These are phyloP conservation scores for Pyricularia grisea DNA, from an alignment of 2,329 filamentous ascomycete species.

Conservation along the genomic window DNA sequence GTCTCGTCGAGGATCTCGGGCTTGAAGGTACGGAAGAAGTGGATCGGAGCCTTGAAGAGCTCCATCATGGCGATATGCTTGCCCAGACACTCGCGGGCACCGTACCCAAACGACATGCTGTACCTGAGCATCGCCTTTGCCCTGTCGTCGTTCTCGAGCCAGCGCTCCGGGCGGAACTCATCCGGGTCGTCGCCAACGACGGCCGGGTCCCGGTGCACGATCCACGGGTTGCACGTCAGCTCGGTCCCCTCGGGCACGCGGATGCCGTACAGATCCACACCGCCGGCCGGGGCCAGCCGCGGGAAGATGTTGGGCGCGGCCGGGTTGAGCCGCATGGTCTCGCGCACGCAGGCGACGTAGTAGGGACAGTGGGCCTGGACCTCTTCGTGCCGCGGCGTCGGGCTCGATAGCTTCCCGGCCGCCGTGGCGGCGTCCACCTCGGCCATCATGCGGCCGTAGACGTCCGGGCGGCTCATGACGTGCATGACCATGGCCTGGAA, in stretches of 20 bases:
- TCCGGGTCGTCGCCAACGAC: conserved; percentile 49
- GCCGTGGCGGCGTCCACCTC: conserved; percentile 28
- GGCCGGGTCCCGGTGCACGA: conserved; percentile 46
- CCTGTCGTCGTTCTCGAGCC: conserved; percentile 31
- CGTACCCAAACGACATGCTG: conserved; percentile 48
- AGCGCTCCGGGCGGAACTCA: conserved; percentile 48
- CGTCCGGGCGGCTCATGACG: conserved; percentile 33
- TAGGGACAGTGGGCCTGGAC: conserved; percentile 23
- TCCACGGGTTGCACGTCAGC: conserved; percentile 51
- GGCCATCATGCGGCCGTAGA: conserved; percentile 28
- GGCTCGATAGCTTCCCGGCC: conserved; percentile 8
- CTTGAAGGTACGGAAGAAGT: conserved; percentile 30
- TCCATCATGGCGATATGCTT: conserved; percentile 31
- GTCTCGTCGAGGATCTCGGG: conserved; percentile 18
- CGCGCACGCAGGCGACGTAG: conserved; percentile 28
- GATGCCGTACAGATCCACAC: conserved; percentile 11
- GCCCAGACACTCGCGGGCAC: conserved; percentile 45
- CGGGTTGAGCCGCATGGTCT: conserved; percentile 26
- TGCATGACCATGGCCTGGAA: conserved; percentile 36
- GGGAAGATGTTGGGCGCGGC: conserved; percentile 15
- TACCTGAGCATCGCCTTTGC: conserved; percentile 12
- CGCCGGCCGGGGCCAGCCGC: conserved; percentile 8
- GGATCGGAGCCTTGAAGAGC: conserved; percentile 28
- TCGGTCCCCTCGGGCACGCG: conserved; percentile 44
- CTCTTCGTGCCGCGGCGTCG: conserved; percentile 24